Evolutionary conservation across 1,139 yeast species (phyloP), one percentile per base, ranked within the genome.

Genomic region (Debaryomyces udenii): DNA sequence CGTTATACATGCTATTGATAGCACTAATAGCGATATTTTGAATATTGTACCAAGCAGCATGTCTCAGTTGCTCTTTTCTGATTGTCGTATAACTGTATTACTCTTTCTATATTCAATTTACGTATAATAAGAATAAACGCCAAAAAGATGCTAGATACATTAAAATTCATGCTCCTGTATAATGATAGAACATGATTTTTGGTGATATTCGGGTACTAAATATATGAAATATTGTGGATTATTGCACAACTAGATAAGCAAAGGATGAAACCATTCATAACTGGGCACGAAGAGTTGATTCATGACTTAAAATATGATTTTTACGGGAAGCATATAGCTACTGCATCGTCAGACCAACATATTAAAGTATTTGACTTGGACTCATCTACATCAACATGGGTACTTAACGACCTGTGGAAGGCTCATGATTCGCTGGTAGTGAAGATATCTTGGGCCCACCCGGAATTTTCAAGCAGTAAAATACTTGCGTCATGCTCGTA

Each of bases 361-460:
- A 80, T 91, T 48, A 88, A 88, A 56, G 91, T 91, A 28, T 91
- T 89, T 61, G 93, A 86, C 57, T 66, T 84, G 37, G 87, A 82
- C 51, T 62, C 79, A 10, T 49, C 68, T 20, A 64, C 78, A 5
- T 67, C 70, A 23, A 76, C 81, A 23, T 91, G 97, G 97, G 79
- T 78, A 11, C 64, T 86, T 41, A 82, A 83, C 51, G 96, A 90
- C 62, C 83, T 86, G 48, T 91, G 96, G 95, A 86, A 86, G 52
- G 98, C 98, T 1, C 99, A 93, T 59, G 96, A 93, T 53, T 84
- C 96, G 6, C 81, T 91, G 49, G 78, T 93, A 23, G 86, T 88
- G 34, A 81, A 85, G 51, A 72, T 93, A 4, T 81, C 83, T 40
- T 93, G 97, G 96, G 97, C 98, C 0, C 86, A 88, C 42, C 99